A percentile compares a stretch with the other conserved stretches of the same genome.
These are phyloP conservation scores for Amphibolis antarctica DNA, from an alignment of 106 monocot genomes.

Conservation along the genomic window DNA sequence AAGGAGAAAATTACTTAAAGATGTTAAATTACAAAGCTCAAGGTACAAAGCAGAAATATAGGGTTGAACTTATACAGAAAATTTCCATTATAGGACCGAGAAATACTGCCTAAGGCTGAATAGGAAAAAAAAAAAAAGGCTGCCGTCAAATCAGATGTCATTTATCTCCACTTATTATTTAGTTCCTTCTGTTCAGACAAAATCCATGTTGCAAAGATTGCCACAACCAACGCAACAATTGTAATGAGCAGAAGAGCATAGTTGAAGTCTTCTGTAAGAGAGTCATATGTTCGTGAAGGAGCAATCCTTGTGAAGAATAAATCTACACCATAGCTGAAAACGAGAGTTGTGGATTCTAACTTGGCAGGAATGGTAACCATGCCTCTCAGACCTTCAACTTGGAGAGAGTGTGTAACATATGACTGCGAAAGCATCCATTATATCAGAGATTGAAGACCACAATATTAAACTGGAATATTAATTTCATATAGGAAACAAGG, in stretches of 20 bases:
- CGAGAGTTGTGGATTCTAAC: slow-evolving; percentile 77
- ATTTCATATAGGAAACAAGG: too few relatives aligned
- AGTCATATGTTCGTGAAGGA: slow-evolving; percentile 93
- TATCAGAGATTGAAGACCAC: slow-evolving; percentile 1
- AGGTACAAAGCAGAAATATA: slow-evolving; percentile 1
- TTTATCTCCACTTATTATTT: slow-evolving; percentile 82
- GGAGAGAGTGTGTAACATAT: slow-evolving; percentile 79
- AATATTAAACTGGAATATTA: too few relatives aligned
- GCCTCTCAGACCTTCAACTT: slow-evolving; percentile 86
- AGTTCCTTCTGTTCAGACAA: slow-evolving; percentile 83
- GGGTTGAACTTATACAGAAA: neutral
- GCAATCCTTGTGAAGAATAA: slow-evolving; percentile 87
- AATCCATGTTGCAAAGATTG: slow-evolving; percentile 77
- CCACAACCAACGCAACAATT: slow-evolving; percentile 59
- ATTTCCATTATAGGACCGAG: neutral
- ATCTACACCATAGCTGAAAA: slow-evolving; percentile 88
- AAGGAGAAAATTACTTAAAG: neutral
- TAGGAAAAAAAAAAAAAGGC: neutral
- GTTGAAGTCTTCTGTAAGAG: slow-evolving; percentile 95
- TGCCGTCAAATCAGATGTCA: neutral
- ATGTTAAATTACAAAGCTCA: too few relatives aligned
- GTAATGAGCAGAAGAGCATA: slow-evolving; percentile 89
- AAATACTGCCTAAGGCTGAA: neutral
- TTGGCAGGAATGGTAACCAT: slow-evolving; percentile 70
- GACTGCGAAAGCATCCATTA: slow-evolving; percentile 36